A percentile compares a stretch with the other conserved stretches of the same genome.
These are phyloP conservation scores for Citrus reticulata DNA, from an alignment of 345 rosid species.

Conservation along the genomic window DNA sequence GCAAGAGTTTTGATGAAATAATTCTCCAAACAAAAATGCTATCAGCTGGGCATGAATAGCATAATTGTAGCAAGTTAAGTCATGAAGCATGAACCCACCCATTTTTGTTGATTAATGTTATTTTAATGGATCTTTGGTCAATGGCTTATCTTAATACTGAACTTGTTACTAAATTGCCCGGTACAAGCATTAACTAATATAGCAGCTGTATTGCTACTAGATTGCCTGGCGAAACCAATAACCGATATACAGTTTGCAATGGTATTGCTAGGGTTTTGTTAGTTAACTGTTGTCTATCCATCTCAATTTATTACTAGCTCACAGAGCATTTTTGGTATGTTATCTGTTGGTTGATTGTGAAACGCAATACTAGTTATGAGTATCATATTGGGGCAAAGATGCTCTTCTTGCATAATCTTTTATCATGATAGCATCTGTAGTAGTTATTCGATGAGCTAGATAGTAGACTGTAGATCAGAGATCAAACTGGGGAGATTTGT, in stretches of 20 bases:
- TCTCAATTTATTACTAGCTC: neutral
- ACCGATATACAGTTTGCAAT: neutral
- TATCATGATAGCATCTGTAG: neutral
- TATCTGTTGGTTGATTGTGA: neutral
- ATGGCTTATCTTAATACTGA: neutral
- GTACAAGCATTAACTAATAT: neutral
- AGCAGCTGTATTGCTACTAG: too few species aligned
- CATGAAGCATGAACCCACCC: neutral
- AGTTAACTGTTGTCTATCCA: neutral
- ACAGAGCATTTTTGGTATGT: neutral
- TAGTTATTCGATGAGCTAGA: neutral
- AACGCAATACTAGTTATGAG: neutral
- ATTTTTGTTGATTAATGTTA: neutral
- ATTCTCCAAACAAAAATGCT: slow-evolving; percentile 18
- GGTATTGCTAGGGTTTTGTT: neutral
- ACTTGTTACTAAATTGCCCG: neutral
- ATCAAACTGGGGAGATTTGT: neutral
- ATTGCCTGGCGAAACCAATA: too few species aligned
- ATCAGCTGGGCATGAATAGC: neutral
- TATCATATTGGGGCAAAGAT: neutral
- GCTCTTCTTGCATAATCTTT: too few species aligned
- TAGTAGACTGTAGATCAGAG: neutral
- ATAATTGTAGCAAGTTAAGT: slow-evolving; percentile 10
- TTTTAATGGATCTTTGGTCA: neutral
- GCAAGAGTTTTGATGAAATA: slow-evolving; percentile 18